Conservation (phyloP, 2,329 filamentous ascomycete species). For the Claviceps purpurea region DNA sequence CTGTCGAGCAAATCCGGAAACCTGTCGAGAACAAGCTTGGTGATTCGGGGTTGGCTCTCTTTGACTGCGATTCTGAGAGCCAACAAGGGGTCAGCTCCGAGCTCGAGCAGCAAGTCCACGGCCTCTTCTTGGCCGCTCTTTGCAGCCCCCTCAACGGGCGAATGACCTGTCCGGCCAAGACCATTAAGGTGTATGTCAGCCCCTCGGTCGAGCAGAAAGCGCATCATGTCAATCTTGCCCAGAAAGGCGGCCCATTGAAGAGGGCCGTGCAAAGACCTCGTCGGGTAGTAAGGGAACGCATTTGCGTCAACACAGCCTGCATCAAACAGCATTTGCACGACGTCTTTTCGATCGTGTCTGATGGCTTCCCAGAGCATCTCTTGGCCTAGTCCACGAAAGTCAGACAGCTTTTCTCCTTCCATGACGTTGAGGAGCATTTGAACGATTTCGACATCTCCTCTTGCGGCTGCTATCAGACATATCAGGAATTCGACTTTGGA, state of each 20-base stretch:
- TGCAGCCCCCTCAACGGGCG: not conserved
- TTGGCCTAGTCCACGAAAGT: not conserved
- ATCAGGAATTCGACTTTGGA: not conserved
- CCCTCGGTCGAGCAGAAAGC: not conserved
- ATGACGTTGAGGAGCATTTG: not conserved
- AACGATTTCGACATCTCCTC: not conserved
- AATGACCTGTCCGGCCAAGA: not conserved
- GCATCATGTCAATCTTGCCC: slow-evolving; percentile 1
- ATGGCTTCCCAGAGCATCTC: not conserved
- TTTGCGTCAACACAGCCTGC: not conserved
- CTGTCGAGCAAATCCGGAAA: not conserved
- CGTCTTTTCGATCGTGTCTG: not conserved
- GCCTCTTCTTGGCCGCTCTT: not conserved
- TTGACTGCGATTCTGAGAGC: not conserved
- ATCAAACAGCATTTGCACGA: not conserved
- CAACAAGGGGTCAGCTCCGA: not conserved
- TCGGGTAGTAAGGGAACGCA: not conserved
- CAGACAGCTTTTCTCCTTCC: not conserved
- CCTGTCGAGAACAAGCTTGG: not conserved
- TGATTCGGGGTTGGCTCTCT: not conserved
- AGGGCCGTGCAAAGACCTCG: not conserved
- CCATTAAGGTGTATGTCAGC: not conserved
- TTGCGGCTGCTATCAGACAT: not conserved
- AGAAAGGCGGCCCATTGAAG: not conserved
- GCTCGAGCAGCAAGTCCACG: not conserved